Percentiles rank a stretch among this genome's conserved stretches.
phyloP scores from a whole-genome alignment of 2,329 filamentous ascomycete genomes.

The Paracamarosporium sp. region DNA sequence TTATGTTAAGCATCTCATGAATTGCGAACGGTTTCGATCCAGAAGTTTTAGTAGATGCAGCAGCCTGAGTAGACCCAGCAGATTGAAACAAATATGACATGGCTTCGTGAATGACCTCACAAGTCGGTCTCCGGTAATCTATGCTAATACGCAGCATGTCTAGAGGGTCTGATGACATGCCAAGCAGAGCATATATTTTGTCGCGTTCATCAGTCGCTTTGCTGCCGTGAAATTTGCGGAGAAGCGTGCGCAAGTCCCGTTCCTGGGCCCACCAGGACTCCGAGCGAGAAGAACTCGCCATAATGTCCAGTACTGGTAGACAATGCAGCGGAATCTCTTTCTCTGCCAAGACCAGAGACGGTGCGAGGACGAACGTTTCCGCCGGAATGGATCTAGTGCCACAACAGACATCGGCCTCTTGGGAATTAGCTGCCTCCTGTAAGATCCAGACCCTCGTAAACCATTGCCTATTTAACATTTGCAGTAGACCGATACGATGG shows the following conservation, averaged over 20 bases:
- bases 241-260: constrained; percentile 1
- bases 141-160: constrained; percentile 9
- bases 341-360: background rate
- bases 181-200: constrained; percentile 18
- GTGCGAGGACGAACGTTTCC: background rate
- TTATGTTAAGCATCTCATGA: constrained; percentile 6
- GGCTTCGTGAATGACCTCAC: constrained; percentile 5
- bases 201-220: constrained; percentile 19
- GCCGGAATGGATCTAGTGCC: constrained; percentile 3
- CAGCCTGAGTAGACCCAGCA: too few relatives aligned
- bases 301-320: background rate
- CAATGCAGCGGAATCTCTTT: constrained; percentile 3
- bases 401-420: background rate
- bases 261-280: constrained; percentile 1
- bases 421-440: constrained; percentile 1
- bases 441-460: constrained; percentile 8
- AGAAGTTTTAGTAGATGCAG: too few relatives aligned
- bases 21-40: background rate
- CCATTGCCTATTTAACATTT: constrained; percentile 11
- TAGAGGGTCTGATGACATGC: constrained; percentile 14
- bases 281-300: background rate
- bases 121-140: constrained; percentile 13
- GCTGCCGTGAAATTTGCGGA: constrained; percentile 9
- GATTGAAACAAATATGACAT: constrained; percentile 7
- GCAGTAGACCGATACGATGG: constrained; percentile 6